phyloP scores from a whole-genome alignment of 2,329 filamentous ascomycete species.

The Colletotrichum sp. region DNA sequence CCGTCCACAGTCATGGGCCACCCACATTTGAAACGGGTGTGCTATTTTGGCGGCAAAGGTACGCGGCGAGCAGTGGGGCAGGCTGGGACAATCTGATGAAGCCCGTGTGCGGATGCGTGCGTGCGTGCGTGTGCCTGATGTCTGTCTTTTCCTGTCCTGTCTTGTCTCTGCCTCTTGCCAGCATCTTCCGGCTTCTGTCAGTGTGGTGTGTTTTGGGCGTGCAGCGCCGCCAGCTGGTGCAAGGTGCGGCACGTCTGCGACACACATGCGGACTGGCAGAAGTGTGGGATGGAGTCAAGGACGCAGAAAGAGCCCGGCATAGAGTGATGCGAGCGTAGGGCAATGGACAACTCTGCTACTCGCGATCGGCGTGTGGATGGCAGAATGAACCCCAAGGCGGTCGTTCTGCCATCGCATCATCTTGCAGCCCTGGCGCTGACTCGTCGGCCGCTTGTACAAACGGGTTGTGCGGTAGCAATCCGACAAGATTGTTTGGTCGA shows the following conservation, averaged over 20 bases:
- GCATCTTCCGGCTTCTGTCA: background rate
- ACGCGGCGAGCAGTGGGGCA: slow-evolving; percentile 1
- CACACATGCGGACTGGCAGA: background rate
- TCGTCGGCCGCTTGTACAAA: background rate
- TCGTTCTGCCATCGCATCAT: background rate
- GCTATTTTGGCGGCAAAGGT: slow-evolving; percentile 17
- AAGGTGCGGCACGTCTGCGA: slow-evolving; percentile 15
- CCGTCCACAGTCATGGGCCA: background rate
- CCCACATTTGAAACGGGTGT: slow-evolving; percentile 8
- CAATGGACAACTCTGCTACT: background rate
- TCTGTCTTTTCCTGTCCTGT: background rate
- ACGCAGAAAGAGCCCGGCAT: background rate
- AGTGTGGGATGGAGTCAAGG: background rate
- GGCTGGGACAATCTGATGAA: slow-evolving; percentile 1
- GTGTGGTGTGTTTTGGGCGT: background rate
- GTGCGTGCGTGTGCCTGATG: background rate
- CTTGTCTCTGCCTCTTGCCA: background rate
- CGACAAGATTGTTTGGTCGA: background rate
- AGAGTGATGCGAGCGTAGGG: background rate
- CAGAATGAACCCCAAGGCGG: background rate
- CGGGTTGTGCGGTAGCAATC: background rate
- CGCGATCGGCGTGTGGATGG: background rate
- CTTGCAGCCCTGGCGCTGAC: background rate
- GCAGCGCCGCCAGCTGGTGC: slow-evolving; percentile 11
- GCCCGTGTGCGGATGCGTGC: background rate